phyloP scores from a whole-genome alignment of 495 filamentous ascomycete species.

The Daldinia bambusicola region DNA sequence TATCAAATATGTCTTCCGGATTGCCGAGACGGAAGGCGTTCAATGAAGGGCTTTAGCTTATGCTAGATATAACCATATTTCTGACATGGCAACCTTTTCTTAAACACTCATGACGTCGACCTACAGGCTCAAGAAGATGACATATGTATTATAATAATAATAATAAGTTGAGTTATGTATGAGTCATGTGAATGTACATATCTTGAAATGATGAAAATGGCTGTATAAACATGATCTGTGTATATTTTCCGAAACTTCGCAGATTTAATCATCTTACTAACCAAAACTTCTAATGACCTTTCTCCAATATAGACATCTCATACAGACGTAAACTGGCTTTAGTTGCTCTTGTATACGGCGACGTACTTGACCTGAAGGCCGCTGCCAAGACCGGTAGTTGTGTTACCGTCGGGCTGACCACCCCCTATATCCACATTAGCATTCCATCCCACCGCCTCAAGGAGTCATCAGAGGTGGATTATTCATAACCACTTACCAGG shows the following conservation, averaged over 20 bases:
- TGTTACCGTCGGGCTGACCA: constrained; percentile 27
- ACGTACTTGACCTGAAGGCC: constrained; percentile 33
- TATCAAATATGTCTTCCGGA: constrained; percentile 74
- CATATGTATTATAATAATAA: too few species aligned
- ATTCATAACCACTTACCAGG: constrained; percentile 7
- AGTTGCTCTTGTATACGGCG: constrained; percentile 23
- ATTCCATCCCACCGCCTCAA: neutral
- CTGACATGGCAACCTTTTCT: neutral
- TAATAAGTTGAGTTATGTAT: neutral
- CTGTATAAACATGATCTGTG: neutral
- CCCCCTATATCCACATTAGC: constrained; percentile 17
- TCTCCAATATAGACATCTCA: neutral
- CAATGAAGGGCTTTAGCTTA: neutral
- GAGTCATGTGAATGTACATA: neutral
- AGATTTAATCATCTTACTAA: neutral
- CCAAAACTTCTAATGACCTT: neutral
- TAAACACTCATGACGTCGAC: neutral
- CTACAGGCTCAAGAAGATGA: neutral
- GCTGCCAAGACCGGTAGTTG: constrained; percentile 21
- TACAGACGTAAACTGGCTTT: neutral
- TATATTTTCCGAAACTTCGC: neutral
- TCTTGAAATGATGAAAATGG: neutral
- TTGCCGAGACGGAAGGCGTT: constrained; percentile 68
- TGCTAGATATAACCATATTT: neutral
- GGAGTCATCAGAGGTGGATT: neutral